Evolutionary conservation across 176 grass and related monocot genomes (phyloP).

Genomic region (Pontederia crassipes): DNA sequence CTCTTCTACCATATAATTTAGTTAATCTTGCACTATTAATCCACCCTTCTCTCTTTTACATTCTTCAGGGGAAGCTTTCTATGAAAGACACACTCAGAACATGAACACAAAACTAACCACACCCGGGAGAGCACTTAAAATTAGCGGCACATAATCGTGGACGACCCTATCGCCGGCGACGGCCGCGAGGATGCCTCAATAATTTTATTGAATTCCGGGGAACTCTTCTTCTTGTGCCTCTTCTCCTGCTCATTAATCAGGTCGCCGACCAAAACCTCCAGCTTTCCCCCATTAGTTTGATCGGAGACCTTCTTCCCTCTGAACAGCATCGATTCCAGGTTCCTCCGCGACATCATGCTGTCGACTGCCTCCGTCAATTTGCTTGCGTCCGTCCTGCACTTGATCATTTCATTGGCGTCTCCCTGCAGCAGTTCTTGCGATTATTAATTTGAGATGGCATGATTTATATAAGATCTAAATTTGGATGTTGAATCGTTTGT

Average conservation of each 20-base stretch:
- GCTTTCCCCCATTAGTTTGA: constrained; percentile 1
- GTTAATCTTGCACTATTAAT: too few relatives aligned
- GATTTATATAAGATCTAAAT: not conserved
- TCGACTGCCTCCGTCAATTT: constrained; percentile 24
- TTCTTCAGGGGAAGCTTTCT: too few relatives aligned
- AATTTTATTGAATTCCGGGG: not conserved
- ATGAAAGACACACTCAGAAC: too few relatives aligned
- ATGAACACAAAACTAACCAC: too few relatives aligned
- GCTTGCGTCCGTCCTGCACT: not conserved
- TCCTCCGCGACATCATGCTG: constrained; percentile 26
- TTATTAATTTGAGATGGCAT: too few relatives aligned
- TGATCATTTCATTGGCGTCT: not conserved
- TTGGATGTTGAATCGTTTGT: not conserved
- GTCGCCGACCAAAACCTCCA: not conserved
- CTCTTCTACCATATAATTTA: too few relatives aligned
- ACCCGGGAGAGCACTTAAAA: too few relatives aligned
- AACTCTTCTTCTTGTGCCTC: not conserved
- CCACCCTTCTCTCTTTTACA: too few relatives aligned
- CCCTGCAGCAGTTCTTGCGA: not conserved
- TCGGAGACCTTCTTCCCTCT: constrained; percentile 2
- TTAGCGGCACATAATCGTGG: too few relatives aligned
- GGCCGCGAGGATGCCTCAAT: too few relatives aligned
- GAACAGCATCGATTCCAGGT: constrained; percentile 4
- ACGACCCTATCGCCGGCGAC: too few relatives aligned
- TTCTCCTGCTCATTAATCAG: not conserved